Evolutionary conservation across 2,329 filamentous ascomycete species (phyloP).

Genomic region (Aspergillus versicolor): DNA sequence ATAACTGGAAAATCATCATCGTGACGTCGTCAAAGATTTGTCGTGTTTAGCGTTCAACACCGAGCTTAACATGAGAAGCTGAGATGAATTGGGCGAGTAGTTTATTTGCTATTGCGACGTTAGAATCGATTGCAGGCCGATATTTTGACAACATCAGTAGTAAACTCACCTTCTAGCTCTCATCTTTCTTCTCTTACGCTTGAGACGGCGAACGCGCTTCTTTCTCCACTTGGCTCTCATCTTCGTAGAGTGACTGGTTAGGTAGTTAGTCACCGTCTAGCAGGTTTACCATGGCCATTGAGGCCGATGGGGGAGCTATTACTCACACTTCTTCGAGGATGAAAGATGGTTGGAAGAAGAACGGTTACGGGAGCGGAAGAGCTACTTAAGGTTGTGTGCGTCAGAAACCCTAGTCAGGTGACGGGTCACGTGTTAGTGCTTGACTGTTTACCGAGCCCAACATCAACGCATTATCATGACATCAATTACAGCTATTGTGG

Average conservation of each 20-base stretch:
- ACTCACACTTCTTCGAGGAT: constrained; percentile 47
- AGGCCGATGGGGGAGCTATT: constrained; percentile 3
- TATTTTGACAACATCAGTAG: neutral
- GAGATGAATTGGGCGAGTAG: constrained; percentile 59
- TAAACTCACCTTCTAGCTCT: constrained; percentile 85
- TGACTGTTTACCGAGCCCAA: constrained; percentile 21
- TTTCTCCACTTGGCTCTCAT: constrained; percentile 99
- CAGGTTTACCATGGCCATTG: constrained; percentile 6
- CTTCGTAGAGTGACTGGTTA: constrained; percentile 42
- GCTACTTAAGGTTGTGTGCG: constrained; percentile 38
- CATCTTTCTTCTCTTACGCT: constrained; percentile 99
- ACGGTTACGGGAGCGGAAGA: constrained; percentile 32
- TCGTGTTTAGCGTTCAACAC: constrained; percentile 42
- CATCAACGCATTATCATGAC: constrained; percentile 9
- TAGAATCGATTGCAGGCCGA: constrained; percentile 1
- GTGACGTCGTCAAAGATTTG: constrained; percentile 29
- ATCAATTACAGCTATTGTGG: neutral
- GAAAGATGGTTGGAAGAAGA: constrained; percentile 46
- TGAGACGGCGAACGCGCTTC: constrained; percentile 98
- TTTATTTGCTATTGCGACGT: constrained; percentile 63
- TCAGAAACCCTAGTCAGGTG: constrained; percentile 16
- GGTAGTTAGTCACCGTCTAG: constrained; percentile 19
- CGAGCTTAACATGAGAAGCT: constrained; percentile 39
- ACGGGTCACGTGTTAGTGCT: neutral
- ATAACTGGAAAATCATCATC: constrained; percentile 30